A percentile compares a stretch with the other conserved stretches of the same genome.
Conservation (phyloP, 306 rosid species). For the Sesbania bispinosa region DNA sequence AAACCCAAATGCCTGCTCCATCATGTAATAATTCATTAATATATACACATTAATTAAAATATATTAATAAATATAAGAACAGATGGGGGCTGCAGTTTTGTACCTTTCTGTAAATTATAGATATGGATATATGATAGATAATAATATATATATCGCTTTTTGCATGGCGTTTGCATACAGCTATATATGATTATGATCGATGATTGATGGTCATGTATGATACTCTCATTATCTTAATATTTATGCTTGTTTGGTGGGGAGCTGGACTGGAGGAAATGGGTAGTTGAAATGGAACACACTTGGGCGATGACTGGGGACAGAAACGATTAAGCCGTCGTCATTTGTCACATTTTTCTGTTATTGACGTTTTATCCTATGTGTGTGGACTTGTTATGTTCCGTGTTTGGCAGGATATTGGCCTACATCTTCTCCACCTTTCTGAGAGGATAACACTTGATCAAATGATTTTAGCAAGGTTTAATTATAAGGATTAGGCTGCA, state of each 20-base stretch:
- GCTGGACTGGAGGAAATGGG: background rate
- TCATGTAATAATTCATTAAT: constrained; percentile 46
- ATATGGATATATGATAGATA: background rate
- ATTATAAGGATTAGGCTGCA: too few relatives aligned
- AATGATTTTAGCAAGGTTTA: background rate
- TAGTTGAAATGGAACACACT: background rate
- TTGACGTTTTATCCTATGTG: too few relatives aligned
- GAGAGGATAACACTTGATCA: too few relatives aligned
- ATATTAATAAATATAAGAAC: background rate
- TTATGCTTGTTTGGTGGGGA: background rate
- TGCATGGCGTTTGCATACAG: background rate
- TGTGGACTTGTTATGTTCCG: too few relatives aligned
- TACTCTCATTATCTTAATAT: background rate
- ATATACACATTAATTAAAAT: background rate
- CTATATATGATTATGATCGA: background rate
- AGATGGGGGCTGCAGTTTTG: background rate
- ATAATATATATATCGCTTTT: background rate
- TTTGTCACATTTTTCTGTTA: background rate
- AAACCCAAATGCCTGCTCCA: constrained; percentile 78
- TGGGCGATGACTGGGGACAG: background rate
- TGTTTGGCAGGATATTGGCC: too few relatives aligned
- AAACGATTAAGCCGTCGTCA: background rate
- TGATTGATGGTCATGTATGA: background rate
- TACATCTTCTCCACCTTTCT: background rate
- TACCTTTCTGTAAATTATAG: background rate